A percentile compares a stretch with the other conserved stretches of the same genome.
These are phyloP conservation scores for Lipomyces starkeyi DNA, from an alignment of 805 yeast species.

Conservation along the genomic window DNA sequence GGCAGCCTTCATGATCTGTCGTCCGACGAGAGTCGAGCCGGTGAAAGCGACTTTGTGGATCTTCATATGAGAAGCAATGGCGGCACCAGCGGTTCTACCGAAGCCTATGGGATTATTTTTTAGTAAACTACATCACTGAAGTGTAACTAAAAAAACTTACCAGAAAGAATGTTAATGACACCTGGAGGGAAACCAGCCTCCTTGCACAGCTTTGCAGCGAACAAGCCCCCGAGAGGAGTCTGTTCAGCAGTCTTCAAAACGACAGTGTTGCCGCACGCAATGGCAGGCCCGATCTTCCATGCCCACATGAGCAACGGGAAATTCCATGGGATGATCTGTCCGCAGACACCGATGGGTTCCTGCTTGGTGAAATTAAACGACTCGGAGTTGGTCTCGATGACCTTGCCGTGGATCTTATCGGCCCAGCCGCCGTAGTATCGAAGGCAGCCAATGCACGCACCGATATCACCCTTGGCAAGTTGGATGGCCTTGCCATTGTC, in stretches of 20 bases:
- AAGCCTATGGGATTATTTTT: conserved; percentile 50
- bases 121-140: background rate
- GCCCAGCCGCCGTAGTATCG: conserved; percentile 92
- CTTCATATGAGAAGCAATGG: conserved; percentile 75
- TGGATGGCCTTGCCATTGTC: conserved; percentile 87
- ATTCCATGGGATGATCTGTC: conserved; percentile 97
- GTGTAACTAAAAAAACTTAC: background rate
- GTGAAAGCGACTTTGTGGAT: conserved; percentile 93
- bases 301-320: conserved; percentile 93
- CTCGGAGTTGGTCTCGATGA: conserved; percentile 73
- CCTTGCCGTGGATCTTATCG: conserved; percentile 80
- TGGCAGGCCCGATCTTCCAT: conserved; percentile 93
- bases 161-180: conserved; percentile 84
- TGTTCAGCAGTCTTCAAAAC: conserved; percentile 91
- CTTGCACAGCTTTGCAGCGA: conserved; percentile 67
- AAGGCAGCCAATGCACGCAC: conserved; percentile 67
- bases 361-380: conserved; percentile 81
- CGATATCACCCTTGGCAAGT: conserved; percentile 70
- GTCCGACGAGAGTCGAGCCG: conserved; percentile 92
- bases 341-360: conserved; percentile 95
- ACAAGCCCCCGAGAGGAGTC: conserved; percentile 88
- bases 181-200: conserved; percentile 93
- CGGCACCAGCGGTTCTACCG: conserved; percentile 84
- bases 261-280: conserved; percentile 87
- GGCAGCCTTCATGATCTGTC: conserved; percentile 77